Percentiles rank a stretch among this genome's conserved stretches.
Conservation (phyloP, 306 rosid genomes). For the Fragaria nilgerrensis region DNA sequence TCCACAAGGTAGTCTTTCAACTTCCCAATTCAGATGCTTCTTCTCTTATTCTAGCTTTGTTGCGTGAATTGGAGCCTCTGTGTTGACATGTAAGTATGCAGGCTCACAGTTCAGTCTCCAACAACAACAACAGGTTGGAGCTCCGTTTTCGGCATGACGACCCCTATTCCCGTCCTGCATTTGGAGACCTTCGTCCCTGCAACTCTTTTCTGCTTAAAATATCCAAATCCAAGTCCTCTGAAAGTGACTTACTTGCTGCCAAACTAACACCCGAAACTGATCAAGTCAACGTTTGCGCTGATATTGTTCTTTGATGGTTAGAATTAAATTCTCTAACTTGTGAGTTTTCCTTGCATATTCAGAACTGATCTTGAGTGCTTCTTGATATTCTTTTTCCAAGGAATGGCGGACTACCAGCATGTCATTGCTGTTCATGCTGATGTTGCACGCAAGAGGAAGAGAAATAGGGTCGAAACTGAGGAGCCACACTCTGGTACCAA, state of each 20-base stretch:
- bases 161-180: conserved; percentile 80
- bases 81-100: conserved; percentile 11
- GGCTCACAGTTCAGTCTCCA: conserved; percentile 58
- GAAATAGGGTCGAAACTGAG: conserved; percentile 58
- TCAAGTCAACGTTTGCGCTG: conserved; percentile 44
- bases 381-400: conserved; percentile 16
- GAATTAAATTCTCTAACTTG: conserved; percentile 11
- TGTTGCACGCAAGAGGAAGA: conserved; percentile 59
- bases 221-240: conserved; percentile 37
- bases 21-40: neutral
- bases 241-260: too few species aligned
- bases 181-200: conserved; percentile 73
- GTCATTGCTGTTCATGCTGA: conserved; percentile 81
- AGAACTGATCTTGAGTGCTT: conserved; percentile 2
- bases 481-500: conserved; percentile 56
- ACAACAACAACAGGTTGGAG: conserved; percentile 49
- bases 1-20: conserved; percentile 48
- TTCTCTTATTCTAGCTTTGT: too few species aligned
- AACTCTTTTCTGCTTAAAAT: conserved; percentile 65
- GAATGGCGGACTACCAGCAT: conserved; percentile 94
- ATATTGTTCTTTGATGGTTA: conserved; percentile 72
- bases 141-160: conserved; percentile 82
- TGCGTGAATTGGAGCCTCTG: too few species aligned
- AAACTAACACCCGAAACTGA: conserved; percentile 7
- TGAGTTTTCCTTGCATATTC: conserved; percentile 10